These are phyloP conservation scores for Glomus cerebriforme DNA, from an alignment of 192 early-diverging fungal genomes.

Conservation along the genomic window DNA sequence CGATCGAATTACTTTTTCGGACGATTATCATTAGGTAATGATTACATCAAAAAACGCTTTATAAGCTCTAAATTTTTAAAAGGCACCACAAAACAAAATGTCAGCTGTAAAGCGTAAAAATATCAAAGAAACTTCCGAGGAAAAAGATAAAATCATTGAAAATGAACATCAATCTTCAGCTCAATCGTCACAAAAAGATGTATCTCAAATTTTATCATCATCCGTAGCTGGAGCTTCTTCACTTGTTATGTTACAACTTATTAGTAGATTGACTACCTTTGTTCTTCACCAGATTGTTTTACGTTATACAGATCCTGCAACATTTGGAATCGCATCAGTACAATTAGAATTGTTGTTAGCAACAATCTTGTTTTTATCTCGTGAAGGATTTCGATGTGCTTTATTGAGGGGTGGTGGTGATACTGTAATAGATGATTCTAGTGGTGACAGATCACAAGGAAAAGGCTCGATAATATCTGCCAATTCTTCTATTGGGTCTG, in stretches of 20 bases:
- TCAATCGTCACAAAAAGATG: constrained; percentile 20
- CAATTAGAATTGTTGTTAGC: constrained; percentile 83
- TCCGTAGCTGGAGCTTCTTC: constrained; percentile 75
- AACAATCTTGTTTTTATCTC: constrained; percentile 90
- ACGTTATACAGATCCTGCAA: constrained; percentile 67
- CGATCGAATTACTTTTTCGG: no score
- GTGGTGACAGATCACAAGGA: constrained; percentile 37
- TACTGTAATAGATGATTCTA: neutral
- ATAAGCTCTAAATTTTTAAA: neutral
- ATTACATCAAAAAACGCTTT: no score
- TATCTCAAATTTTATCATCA: constrained; percentile 48
- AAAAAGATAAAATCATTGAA: neutral
- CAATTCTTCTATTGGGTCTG: constrained; percentile 8
- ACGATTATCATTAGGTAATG: no score
- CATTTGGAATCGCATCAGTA: constrained; percentile 82
- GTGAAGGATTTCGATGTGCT: constrained; percentile 77
- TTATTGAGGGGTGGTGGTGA: constrained; percentile 59
- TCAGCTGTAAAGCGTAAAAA: neutral
- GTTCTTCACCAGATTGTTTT: constrained; percentile 76
- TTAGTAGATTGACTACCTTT: constrained; percentile 80
- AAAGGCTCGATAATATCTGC: constrained; percentile 26
- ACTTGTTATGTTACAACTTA: constrained; percentile 74
- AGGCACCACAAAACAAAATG: neutral
- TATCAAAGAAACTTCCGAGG: neutral
- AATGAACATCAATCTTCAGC: neutral